These are phyloP conservation scores for Ensete ventricosum DNA, from an alignment of 176 grass and related monocot species.

Conservation along the genomic window DNA sequence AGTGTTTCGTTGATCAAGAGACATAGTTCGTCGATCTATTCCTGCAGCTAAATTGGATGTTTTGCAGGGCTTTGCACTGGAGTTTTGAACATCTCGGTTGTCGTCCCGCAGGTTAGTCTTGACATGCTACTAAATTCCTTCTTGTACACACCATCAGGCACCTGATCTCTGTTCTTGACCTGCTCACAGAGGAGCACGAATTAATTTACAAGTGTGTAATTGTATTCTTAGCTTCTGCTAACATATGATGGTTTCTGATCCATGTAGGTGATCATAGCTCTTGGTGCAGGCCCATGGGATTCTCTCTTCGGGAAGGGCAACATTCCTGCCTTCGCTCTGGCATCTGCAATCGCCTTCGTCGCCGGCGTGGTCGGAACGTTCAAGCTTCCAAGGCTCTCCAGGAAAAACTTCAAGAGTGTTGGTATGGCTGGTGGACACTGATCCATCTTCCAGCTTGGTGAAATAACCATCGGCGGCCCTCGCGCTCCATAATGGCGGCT, in stretches of 20 bases:
- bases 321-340: constrained; percentile 67
- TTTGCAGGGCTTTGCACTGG: constrained; percentile 69
- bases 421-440: constrained; percentile 51
- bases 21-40: background rate
- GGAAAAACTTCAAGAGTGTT: constrained; percentile 41
- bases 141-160: background rate
- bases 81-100: constrained; percentile 84
- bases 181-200: background rate
- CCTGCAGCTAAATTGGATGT: background rate
- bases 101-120: constrained; percentile 60
- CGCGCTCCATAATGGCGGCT: too few species aligned
- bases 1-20: background rate
- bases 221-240: background rate
- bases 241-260: background rate
- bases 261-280: constrained; percentile 58
- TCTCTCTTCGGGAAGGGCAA: constrained; percentile 78
- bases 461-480: too few species aligned
- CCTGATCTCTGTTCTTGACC: too few species aligned
- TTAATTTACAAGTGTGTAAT: background rate
- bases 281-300: constrained; percentile 80
- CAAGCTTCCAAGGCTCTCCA: constrained; percentile 64
- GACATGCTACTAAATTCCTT: background rate
- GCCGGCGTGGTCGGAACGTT: constrained; percentile 42
- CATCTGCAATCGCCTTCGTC: constrained; percentile 56
- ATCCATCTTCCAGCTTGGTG: background rate